Evolutionary conservation across 2,329 filamentous ascomycete species (phyloP).

Genomic region (Colletotrichum cereale): DNA sequence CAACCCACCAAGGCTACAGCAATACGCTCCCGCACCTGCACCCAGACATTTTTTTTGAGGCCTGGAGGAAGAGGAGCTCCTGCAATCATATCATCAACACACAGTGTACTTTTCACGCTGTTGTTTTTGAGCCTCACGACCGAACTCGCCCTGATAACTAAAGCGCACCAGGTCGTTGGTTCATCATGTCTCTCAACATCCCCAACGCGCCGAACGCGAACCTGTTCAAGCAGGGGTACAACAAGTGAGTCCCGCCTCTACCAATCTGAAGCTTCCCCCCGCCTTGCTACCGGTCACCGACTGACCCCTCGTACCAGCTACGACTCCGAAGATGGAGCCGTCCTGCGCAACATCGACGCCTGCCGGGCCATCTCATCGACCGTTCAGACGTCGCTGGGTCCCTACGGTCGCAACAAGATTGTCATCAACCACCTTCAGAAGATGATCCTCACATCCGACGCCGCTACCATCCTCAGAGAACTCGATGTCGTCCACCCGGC

Average conservation of each 20-base stretch:
- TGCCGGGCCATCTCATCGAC: slow-evolving; percentile 96
- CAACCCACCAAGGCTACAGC: slow-evolving; percentile 40
- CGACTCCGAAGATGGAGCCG: slow-evolving; percentile 98
- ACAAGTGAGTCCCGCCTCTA: slow-evolving; percentile 75
- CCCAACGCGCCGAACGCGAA: slow-evolving; percentile 92
- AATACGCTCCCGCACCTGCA: slow-evolving; percentile 34
- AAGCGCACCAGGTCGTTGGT: slow-evolving; percentile 31
- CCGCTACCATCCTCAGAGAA: slow-evolving; percentile 96
- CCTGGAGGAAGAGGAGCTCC: slow-evolving; percentile 36
- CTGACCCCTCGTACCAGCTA: slow-evolving; percentile 73
- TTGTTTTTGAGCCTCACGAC: slow-evolving; percentile 33
- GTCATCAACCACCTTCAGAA: slow-evolving; percentile 99
- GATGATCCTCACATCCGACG: slow-evolving; percentile 99
- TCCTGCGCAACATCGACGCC: slow-evolving; percentile 98
- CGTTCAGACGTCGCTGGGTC: slow-evolving; percentile 95
- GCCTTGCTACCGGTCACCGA: slow-evolving; percentile 42
- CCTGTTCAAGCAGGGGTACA: slow-evolving; percentile 97
- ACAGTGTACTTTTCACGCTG: slow-evolving; percentile 28
- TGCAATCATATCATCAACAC: slow-evolving; percentile 37
- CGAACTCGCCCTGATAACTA: slow-evolving; percentile 11
- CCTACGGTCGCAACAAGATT: slow-evolving; percentile 99
- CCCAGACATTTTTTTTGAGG: slow-evolving; percentile 43
- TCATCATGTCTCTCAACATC: slow-evolving; percentile 92
- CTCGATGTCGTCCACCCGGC: slow-evolving; percentile 98
- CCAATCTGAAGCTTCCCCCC: slow-evolving; percentile 39